These are phyloP conservation scores for Ogataea paraovalis DNA, from an alignment of 805 yeast species.

Conservation along the genomic window DNA sequence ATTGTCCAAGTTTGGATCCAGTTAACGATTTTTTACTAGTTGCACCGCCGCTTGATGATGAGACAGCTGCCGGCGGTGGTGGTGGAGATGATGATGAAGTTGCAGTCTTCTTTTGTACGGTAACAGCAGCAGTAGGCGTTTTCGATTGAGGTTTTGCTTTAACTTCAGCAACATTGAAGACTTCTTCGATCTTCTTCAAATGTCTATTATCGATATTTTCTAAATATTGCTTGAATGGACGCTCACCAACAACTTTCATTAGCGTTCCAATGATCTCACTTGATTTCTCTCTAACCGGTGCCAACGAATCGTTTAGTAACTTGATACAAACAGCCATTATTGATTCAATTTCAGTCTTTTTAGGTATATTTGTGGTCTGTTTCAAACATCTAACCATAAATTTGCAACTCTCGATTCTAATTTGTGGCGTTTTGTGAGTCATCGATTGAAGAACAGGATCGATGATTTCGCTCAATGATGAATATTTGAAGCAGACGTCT, in stretches of 20 bases:
- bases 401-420: conserved; percentile 65
- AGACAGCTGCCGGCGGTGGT: not conserved
- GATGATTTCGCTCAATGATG: conserved; percentile 51
- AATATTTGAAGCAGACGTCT: conserved; percentile 53
- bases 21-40: not conserved
- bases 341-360: conserved; percentile 47
- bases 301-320: conserved; percentile 77
- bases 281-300: conserved; percentile 74
- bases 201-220: conserved; percentile 74
- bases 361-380: conserved; percentile 46
- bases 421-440: conserved; percentile 79
- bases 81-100: not conserved
- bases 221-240: conserved; percentile 54
- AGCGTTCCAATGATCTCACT: conserved; percentile 76
- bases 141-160: conserved; percentile 32
- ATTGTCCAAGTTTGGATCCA: not conserved
- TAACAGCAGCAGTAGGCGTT: conserved; percentile 1
- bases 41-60: not conserved
- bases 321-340: conserved; percentile 56
- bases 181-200: conserved; percentile 57
- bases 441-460: conserved; percentile 57
- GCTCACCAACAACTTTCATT: conserved; percentile 77
- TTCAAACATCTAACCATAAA: conserved; percentile 62
- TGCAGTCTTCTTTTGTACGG: not conserved
- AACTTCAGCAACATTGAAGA: conserved; percentile 52